Conservation (phyloP, 2,329 filamentous ascomycete species). For the Cytospora piceicola region DNA sequence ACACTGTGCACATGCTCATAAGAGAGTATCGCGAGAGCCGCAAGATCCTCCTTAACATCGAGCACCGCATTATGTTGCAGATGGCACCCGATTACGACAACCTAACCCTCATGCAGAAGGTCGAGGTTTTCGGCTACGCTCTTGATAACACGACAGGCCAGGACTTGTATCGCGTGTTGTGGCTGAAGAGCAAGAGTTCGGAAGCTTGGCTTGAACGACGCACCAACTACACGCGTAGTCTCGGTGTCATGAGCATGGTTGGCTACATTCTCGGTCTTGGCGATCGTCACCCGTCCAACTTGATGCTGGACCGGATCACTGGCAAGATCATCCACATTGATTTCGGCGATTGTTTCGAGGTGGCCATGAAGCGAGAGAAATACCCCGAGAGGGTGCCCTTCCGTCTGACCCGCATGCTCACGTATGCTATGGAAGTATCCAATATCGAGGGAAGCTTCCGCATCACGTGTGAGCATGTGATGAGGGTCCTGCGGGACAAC, state of each 20-base stretch:
- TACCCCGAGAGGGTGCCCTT: slow-evolving; percentile 98
- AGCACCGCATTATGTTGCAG: slow-evolving; percentile 99
- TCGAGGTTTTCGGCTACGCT: slow-evolving; percentile 98
- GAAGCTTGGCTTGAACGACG: slow-evolving; percentile 97
- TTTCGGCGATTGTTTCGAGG: slow-evolving; percentile 99
- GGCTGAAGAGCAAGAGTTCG: slow-evolving; percentile 98
- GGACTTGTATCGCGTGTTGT: slow-evolving; percentile 95
- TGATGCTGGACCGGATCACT: slow-evolving; percentile 95
- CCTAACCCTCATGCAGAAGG: slow-evolving; percentile 98
- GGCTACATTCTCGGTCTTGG: slow-evolving; percentile 97
- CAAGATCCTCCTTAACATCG: slow-evolving; percentile 97
- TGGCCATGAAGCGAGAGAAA: slow-evolving; percentile 99
- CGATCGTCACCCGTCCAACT: slow-evolving; percentile 94
- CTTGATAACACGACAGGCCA: slow-evolving; percentile 99
- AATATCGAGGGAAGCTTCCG: slow-evolving; percentile 99
- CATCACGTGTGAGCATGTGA: slow-evolving; percentile 97
- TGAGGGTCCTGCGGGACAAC: slow-evolving; percentile 94
- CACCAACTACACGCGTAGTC: slow-evolving; percentile 97
- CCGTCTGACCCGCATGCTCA: slow-evolving; percentile 97
- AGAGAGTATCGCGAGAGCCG: slow-evolving; percentile 95
- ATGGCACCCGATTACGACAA: slow-evolving; percentile 99
- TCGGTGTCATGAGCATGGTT: slow-evolving; percentile 99
- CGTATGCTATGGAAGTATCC: slow-evolving; percentile 99
- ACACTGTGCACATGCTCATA: slow-evolving; percentile 95
- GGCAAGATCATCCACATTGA: slow-evolving; percentile 99